A percentile compares a stretch with the other conserved stretches of the same genome.
Evolutionary conservation across 1,284 basidiomycete species (phyloP).

Genomic region (Mycosarcoma maydis): DNA sequence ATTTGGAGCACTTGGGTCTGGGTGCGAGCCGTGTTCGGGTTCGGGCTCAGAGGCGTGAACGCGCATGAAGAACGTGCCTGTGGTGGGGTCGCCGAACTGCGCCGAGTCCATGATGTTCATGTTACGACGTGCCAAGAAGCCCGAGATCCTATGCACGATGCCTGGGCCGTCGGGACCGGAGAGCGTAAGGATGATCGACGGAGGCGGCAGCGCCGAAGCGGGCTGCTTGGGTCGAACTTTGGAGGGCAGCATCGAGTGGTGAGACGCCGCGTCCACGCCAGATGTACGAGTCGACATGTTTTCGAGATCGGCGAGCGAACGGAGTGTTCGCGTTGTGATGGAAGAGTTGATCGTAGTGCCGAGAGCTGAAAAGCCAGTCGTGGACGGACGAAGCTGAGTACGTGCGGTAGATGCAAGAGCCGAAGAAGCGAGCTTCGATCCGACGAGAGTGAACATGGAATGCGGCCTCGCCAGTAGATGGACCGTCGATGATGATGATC

Average conservation of each 20-base stretch:
- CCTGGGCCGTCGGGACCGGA: conserved; percentile 63
- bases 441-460: conserved; percentile 45
- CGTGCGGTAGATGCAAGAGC: conserved; percentile 16
- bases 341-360: background rate
- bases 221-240: conserved; percentile 43
- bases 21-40: conserved; percentile 29
- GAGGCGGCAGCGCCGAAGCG: conserved; percentile 69
- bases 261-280: too few species aligned
- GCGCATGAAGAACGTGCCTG: conserved; percentile 65
- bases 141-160: conserved; percentile 59
- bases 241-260: conserved; percentile 27
- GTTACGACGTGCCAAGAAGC: conserved; percentile 54
- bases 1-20: conserved; percentile 26
- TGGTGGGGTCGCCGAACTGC: conserved; percentile 62
- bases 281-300: conserved; percentile 26
- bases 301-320: conserved; percentile 53
- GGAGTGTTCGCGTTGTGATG: conserved; percentile 31
- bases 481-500: conserved; percentile 1
- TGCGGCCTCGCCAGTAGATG: background rate
- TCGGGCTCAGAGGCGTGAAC: conserved; percentile 56
- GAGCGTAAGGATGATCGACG: conserved; percentile 63
- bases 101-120: conserved; percentile 66
- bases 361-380: conserved; percentile 5
- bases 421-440: conserved; percentile 23
- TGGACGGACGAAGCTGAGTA: conserved; percentile 1